Evolutionary conservation across 139 green algal genomes (phyloP).

Genomic region (Closterium sp.): DNA sequence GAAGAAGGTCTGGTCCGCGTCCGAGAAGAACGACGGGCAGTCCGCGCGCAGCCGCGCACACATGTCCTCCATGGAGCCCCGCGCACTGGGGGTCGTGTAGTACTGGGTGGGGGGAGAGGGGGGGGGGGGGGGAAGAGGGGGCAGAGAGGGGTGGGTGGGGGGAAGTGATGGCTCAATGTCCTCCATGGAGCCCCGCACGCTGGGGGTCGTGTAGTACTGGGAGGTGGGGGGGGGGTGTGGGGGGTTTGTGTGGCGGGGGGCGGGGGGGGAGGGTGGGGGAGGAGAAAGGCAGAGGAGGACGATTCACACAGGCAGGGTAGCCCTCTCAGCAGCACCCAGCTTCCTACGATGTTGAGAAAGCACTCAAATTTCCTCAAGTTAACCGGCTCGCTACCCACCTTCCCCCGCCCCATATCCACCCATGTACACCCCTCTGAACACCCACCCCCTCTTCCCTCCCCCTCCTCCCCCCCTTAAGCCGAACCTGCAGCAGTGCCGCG

Average conservation of each 20-base stretch:
- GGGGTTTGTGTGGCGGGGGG: neutral
- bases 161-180: slow-evolving; percentile 10
- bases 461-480: neutral
- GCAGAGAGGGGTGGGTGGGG: neutral
- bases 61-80: slow-evolving; percentile 20
- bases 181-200: neutral
- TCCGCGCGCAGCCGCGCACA: slow-evolving; percentile 32
- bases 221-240: neutral
- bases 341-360: no score
- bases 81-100: neutral
- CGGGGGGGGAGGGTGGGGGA: neutral
- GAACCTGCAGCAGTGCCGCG: slow-evolving; percentile 25
- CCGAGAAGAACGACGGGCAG: slow-evolving; percentile 39
- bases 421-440: no score
- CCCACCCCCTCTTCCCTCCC: no score
- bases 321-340: no score
- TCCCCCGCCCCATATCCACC: no score
- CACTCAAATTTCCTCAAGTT: no score
- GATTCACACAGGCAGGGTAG: no score
- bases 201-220: neutral
- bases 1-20: slow-evolving; percentile 41
- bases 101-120: neutral
- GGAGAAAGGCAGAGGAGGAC: neutral
- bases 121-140: neutral
- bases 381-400: no score